These are phyloP conservation scores for Lyophyllum decastes DNA, from an alignment of 768 basidiomycete genomes.

Conservation along the genomic window DNA sequence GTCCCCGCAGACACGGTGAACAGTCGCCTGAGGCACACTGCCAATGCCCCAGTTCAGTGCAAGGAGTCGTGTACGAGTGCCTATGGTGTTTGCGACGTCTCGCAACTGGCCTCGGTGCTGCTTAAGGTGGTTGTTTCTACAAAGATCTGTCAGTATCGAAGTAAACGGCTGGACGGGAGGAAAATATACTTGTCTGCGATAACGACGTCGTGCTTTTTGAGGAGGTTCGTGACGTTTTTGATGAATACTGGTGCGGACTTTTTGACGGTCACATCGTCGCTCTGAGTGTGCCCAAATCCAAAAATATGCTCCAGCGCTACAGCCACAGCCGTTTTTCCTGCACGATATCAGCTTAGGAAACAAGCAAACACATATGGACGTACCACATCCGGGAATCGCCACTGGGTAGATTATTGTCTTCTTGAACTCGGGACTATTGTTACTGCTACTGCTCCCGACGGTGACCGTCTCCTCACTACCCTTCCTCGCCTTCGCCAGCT, in stretches of 20 bases:
- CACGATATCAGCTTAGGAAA: background rate
- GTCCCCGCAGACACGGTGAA: conserved; percentile 77
- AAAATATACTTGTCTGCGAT: conserved; percentile 85
- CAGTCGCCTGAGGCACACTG: conserved; percentile 53
- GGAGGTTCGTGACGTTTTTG: conserved; percentile 64
- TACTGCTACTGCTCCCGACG: conserved; percentile 20
- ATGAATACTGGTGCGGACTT: conserved; percentile 71
- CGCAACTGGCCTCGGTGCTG: conserved; percentile 77
- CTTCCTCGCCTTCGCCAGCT: conserved; percentile 28
- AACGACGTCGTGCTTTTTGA: conserved; percentile 72
- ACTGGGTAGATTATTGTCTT: conserved; percentile 89
- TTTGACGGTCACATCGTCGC: conserved; percentile 84
- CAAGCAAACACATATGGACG: conserved; percentile 26
- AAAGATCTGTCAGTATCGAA: background rate
- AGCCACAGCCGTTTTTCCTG: conserved; percentile 87
- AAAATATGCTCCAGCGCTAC: conserved; percentile 82
- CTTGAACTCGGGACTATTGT: conserved; percentile 35
- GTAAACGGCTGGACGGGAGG: background rate
- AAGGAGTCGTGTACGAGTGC: conserved; percentile 69
- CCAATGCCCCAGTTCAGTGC: conserved; percentile 76
- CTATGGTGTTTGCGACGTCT: conserved; percentile 42
- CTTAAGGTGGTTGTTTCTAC: conserved; percentile 83
- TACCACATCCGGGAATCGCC: conserved; percentile 92
- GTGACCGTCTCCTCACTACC: conserved; percentile 36
- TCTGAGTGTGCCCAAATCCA: conserved; percentile 89